Percentiles rank a stretch among this genome's conserved stretches.
These are phyloP conservation scores for Epichloe aotearoae DNA, from an alignment of 2,329 filamentous ascomycete genomes.

Conservation along the genomic window DNA sequence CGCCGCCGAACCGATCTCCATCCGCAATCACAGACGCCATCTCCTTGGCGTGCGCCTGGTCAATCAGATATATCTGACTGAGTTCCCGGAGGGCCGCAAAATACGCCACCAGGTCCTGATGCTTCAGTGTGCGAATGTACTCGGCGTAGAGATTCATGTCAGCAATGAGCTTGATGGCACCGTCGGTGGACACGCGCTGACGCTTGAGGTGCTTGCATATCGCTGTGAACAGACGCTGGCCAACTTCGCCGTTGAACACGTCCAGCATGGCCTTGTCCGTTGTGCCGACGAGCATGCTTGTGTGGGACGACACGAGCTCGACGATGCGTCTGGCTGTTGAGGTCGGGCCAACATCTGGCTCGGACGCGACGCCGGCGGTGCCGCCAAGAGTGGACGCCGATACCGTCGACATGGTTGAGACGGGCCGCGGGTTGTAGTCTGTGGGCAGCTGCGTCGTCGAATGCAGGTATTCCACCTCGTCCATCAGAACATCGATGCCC, in stretches of 20 bases:
- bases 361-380: conserved; percentile 20
- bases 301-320: conserved; percentile 76
- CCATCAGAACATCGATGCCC: conserved; percentile 96
- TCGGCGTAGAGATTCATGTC: conserved; percentile 92
- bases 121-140: conserved; percentile 70
- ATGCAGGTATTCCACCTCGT: conserved; percentile 91
- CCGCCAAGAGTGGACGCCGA: conserved; percentile 9
- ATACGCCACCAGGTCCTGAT: conserved; percentile 74
- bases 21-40: conserved; percentile 93
- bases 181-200: conserved; percentile 79
- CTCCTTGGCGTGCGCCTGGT: conserved; percentile 73
- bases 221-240: conserved; percentile 77
- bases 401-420: conserved; percentile 10
- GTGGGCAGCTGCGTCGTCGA: conserved; percentile 74
- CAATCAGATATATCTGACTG: conserved; percentile 90
- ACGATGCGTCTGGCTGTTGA: conserved; percentile 69
- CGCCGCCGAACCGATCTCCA: conserved; percentile 73
- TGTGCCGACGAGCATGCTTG: conserved; percentile 81
- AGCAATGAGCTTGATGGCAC: conserved; percentile 83
- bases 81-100: conserved; percentile 86
- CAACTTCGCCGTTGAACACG: conserved; percentile 96
- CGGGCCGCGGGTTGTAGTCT: conserved; percentile 68
- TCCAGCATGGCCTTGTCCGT: conserved; percentile 98
- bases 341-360: conserved; percentile 52
- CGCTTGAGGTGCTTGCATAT: conserved; percentile 97